Evolutionary conservation across 164 flowering plant species (phyloP), one percentile per base, ranked within the genome.

Genomic region (Magnolia changhungtana): DNA sequence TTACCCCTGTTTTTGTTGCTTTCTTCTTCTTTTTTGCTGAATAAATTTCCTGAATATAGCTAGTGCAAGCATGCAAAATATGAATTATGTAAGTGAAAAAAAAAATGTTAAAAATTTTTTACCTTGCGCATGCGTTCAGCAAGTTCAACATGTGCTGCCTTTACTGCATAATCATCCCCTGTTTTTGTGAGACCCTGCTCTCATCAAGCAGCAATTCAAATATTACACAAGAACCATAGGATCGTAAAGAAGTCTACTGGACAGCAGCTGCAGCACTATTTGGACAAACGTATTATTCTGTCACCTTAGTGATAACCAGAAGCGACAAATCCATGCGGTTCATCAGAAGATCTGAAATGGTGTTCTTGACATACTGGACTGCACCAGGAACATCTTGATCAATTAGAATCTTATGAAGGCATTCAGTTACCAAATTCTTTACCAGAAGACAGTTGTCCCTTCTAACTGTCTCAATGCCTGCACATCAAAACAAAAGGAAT

Each of bases 51-150:
- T 37, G 7, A 37, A 37, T 37, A 37, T 37, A 37, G 45, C 45
- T 37, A 37, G 45, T 37, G 45, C 4, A 37, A 37, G 45, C n/a
- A 59, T 13, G 63, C 63, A 13, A 59, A 31, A 19, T 20, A 68
- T 37, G 20, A 13, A 14, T 68, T 19, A 16, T 27, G n/a, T 6
- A 68, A 37, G 50, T 24, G 10, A 52, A 73, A 10, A 20, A 16
- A 49, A 74, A 18, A 50, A 24, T n/a, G 21, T 29, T 6, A 67
- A 64, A 78, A 13, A 1, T 9, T 52, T 72, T 83, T 70, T 74
- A 91, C 99, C 97, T 92, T 94, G 63, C 98, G 95, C 99, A 96
- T 96, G 75, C 99, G 90, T 78, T 96, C 99, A 79, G 99, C 99
- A 80, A 96, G 97, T 81, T 96, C 98, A 78, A 94, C 98, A 80